Base-by-base conservation (phyloP, 306 rosid genomes). In the Pachyrhizus erosus region DNA sequence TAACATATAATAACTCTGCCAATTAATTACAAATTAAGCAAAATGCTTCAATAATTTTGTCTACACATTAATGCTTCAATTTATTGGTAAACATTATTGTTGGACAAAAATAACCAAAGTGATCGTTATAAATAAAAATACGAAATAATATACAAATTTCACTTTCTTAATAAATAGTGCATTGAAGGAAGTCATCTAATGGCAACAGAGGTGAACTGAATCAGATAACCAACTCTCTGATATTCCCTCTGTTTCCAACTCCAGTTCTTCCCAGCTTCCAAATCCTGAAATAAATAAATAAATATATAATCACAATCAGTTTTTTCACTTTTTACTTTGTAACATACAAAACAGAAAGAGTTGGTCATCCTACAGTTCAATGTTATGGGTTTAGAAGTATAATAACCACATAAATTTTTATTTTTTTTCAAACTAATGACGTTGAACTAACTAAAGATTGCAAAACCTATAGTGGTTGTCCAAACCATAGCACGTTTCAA, bases 391-490 rank as follows among this genome's bases (percentile, higher is more conserved):
- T n/a, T n/a, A n/a, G n/a, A 4, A 27, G 57, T 43, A 40, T 23
- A 51, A 21, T 23, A 21, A 34, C 57, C 49, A 21, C 39, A 77
- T 12, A 17, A 55, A 27, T 37, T 2, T 6, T 8, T 2, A 23
- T 2, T 60, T 11, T 0, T 81, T 48, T 77, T 66, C 40, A 75
- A 75, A 65, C 61, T 18, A 17, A 20, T 39, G 49, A 68, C 29
- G 71, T 66, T 75, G 77, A 75, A 68, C 86, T 45, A 67, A 76
- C 66, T 18, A 45, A 31, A 20, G 20, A 77, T 29, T 61, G 34
- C 26, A 18, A 29, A 43, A 70, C 10, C 24, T 27, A 17, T 31
- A 14, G 31, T 39, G 17, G 20, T 55, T 83, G 14, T 70, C 79
- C 58, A 46, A 68, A 83, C 58, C 58, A 5, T 15, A 34, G 0